phyloP scores from a whole-genome alignment of 441 rosid genomes.

The Rhodomyrtus psidioides region DNA sequence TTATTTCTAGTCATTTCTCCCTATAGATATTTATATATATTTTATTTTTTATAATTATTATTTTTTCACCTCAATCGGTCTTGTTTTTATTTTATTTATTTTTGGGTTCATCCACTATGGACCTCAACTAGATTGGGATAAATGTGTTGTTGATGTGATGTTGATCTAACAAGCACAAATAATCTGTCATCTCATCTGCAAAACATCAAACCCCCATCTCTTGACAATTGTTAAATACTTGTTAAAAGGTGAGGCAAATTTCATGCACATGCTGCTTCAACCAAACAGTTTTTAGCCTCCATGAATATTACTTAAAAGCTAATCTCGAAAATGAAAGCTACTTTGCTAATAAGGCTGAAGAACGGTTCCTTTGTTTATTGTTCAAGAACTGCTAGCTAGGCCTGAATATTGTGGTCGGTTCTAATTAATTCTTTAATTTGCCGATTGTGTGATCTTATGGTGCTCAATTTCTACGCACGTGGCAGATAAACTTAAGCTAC shows the following conservation, averaged over 20 bases:
- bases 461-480: slow-evolving; percentile 9
- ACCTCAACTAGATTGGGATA: too few species aligned
- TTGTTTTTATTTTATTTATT: too few species aligned
- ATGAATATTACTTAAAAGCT: not conserved
- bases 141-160: too few species aligned
- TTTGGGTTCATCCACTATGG: too few species aligned
- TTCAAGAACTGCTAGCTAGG: not conserved
- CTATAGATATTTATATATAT: too few species aligned
- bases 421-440: not conserved
- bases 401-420: not conserved
- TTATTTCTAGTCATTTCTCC: too few species aligned
- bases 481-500: slow-evolving; percentile 78
- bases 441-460: not conserved
- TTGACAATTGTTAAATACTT: not conserved
- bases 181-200: not conserved
- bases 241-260: not conserved
- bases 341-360: not conserved
- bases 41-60: too few species aligned
- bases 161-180: not conserved
- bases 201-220: not conserved
- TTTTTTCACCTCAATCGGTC: too few species aligned
- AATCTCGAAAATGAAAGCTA: not conserved
- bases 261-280: not conserved
- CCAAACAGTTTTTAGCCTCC: not conserved
- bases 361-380: not conserved